Base-by-base conservation (phyloP, 768 basidiomycete species). In the Chalciporus piperatus region DNA sequence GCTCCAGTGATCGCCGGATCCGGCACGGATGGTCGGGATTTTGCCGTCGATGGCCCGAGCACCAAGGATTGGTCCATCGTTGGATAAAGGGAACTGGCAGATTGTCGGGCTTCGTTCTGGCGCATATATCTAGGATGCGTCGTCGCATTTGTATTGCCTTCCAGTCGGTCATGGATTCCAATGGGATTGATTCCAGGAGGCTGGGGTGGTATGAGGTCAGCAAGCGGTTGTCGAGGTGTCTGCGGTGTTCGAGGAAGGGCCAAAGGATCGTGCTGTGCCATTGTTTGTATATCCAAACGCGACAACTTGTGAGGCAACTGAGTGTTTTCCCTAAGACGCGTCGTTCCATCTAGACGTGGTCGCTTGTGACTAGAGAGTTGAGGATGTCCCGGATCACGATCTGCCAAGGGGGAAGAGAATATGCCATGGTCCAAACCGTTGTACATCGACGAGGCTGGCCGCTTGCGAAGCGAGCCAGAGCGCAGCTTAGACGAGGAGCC, bases 181-280 rank as follows among this genome's bases (percentile, higher is more conserved):
- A 43, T 10, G 13, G n/a, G 28, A 40, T 48, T 37, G 19, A n/a
- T 43, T 0, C 25, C 23, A 14, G 49, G 32, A 22, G 55, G 35
- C 1, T 54, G 30, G 16, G 40, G 52, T 20, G 38, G n/a, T 13
- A 47, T 39, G 8, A 65, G 41, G 41, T 60, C 63, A n/a, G 48
- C 41, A 27, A 65, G 57, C 0, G 63, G 63, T 11, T 38, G 63
- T 50, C 60, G 49, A 16, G 50, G 54, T 3, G 62, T 61, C 43
- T 13, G 51, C 0, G 57, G 58, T 20, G 55, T 60, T 28, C 32
- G 53, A 28, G 42, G 23, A 22, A 41, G 13, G 16, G 25, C 22
- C 6, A 22, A 51, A 28, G 30, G 17, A 28, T 39, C 43, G 13
- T 32, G 19, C 39, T 42, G 20, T 32, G 41, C 27, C 8, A 33